phyloP scores from a whole-genome alignment of 495 filamentous ascomycete species.

The Penicillium ucsense region DNA sequence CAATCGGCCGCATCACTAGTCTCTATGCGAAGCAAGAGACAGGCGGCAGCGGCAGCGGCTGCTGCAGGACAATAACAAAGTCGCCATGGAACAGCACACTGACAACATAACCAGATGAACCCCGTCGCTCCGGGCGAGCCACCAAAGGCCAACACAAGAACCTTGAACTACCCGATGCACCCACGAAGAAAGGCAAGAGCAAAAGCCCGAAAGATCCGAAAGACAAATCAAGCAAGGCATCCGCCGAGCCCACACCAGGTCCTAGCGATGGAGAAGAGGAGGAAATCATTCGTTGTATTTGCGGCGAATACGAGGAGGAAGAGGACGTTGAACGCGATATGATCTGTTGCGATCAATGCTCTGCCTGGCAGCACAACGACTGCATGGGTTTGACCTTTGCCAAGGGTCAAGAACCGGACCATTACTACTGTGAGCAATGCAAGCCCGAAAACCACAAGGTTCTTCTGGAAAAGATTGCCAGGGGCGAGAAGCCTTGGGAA shows the following conservation, averaged over 20 bases:
- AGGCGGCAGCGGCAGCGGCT: conserved; percentile 2
- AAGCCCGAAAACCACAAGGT: conserved; percentile 69
- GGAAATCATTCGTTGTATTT: conserved; percentile 84
- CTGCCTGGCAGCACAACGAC: conserved; percentile 92
- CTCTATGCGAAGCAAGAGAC: conserved; percentile 1
- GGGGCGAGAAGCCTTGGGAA: conserved; percentile 83
- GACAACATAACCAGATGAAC: conserved; percentile 54
- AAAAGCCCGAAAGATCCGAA: conserved; percentile 37
- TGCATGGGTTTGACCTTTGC: conserved; percentile 82
- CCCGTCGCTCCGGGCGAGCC: conserved; percentile 84
- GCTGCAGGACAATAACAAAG: not conserved
- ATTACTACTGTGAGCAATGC: conserved; percentile 90
- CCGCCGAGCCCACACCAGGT: conserved; percentile 40
- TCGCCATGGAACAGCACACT: conserved; percentile 16
- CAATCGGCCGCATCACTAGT: not conserved
- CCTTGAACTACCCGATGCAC: conserved; percentile 54
- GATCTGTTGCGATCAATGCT: conserved; percentile 85
- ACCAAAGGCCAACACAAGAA: conserved; percentile 96
- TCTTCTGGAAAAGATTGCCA: conserved; percentile 60
- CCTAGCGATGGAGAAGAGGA: conserved; percentile 58
- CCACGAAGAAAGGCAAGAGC: conserved; percentile 51
- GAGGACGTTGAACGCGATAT: conserved; percentile 72
- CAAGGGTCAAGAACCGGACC: conserved; percentile 59
- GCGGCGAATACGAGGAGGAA: conserved; percentile 77
- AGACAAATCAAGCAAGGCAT: conserved; percentile 39